A percentile compares a stretch with the other conserved stretches of the same genome.
phyloP scores from a whole-genome alignment of 768 basidiomycete genomes.

The Lyophyllum semitale region DNA sequence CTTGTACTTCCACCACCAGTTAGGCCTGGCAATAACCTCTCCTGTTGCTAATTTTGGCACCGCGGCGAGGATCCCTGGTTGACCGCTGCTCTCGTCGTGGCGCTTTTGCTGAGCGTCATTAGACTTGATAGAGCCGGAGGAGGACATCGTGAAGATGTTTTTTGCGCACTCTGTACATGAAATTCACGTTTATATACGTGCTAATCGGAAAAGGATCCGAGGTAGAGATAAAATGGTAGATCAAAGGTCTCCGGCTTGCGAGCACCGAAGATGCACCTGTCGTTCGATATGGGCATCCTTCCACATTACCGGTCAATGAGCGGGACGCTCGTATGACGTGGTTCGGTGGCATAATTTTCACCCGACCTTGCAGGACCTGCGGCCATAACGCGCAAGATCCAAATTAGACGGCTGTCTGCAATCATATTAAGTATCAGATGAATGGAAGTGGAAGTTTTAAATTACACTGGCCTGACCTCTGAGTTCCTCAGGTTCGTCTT shows the following conservation, averaged over 20 bases:
- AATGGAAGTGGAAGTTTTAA: not conserved
- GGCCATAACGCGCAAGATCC: not conserved
- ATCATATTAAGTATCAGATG: not conserved
- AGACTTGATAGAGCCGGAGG: not conserved
- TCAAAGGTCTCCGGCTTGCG: not conserved
- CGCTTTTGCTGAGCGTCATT: not conserved
- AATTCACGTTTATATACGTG: not conserved
- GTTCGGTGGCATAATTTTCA: not conserved
- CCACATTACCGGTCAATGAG: not conserved
- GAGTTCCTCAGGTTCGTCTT: not conserved
- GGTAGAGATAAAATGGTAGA: not conserved
- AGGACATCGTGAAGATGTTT: not conserved
- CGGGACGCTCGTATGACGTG: not conserved
- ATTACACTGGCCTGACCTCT: not conserved
- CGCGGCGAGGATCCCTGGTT: not conserved
- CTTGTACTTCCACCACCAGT: constrained; percentile 32
- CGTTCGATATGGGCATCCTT: not conserved
- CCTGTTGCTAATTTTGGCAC: not conserved
- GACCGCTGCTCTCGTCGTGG: not conserved
- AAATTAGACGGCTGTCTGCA: too few species aligned
- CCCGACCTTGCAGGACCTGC: not conserved
- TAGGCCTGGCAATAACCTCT: constrained; percentile 1
- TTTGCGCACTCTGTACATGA: not conserved
- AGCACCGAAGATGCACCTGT: not conserved
- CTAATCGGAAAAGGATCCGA: constrained; percentile 1